Evolutionary conservation across 2,329 filamentous ascomycete species (phyloP), one percentile per base, ranked within the genome.

Genomic region (Massarina eburnea): DNA sequence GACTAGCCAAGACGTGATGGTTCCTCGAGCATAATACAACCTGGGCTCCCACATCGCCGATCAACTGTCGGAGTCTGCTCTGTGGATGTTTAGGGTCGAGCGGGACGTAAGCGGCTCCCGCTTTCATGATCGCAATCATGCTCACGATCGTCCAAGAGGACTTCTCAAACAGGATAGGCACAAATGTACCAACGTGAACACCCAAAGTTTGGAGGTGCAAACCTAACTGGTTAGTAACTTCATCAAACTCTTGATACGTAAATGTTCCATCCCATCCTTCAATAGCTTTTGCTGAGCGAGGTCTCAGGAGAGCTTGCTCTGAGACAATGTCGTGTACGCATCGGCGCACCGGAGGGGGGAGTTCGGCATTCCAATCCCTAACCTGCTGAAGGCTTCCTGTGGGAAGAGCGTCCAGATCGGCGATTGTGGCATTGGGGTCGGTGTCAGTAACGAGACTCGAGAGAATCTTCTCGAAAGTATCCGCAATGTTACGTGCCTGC

Each of bases 161-260:
- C 46, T 70, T 71, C 15, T 70, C 66, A 44, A 70, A 67, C n/a
- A 65, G 44, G 17, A 71, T 63, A 8, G 66, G 65, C n/a, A 70
- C 63, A 29, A 68, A 60, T 1, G 56, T 62, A 39, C 67, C 63
- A 1, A 61, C 58, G 1, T 49, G 45, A 15, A 67, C 52, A 12
- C 64, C 64, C 26, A 60, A 46, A 4, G 46, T 45, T 22, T 62
- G 54, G 1, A 68, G 57, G 47, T 63, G 52, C 9, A 52, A 43
- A 2, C 58, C 64, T 12, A 67, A 43, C 9, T 57, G 57, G 33
- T 55, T 55, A 12, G 64, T 65, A 9, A 62, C 41, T 33, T 59
- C 60, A 40, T 67, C 62, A 20, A 67, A 64, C 18, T 67, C 62
- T 44, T 64, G 61, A 21, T 67, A 67, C 1, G 63, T 65, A 35